Conservation (phyloP, 257 asterid species). For the Pogostemon cablin region DNA sequence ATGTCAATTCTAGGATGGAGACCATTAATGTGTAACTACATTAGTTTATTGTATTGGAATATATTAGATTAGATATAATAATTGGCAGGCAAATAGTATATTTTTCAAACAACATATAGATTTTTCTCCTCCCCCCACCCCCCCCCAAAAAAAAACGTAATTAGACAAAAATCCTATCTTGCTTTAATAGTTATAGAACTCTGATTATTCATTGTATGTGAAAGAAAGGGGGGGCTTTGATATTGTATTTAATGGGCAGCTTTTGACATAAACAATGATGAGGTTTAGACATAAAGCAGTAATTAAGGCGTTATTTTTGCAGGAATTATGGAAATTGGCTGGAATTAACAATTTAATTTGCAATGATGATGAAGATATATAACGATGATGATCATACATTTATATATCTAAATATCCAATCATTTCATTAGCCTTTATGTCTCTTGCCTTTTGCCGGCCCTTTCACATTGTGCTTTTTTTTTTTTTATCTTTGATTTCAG, state of each 20-base stretch:
- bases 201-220: too few relatives aligned
- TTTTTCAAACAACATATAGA: too few relatives aligned
- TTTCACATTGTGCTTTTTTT: slow-evolving; percentile 1
- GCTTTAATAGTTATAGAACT: too few relatives aligned
- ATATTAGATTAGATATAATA: too few relatives aligned
- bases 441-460: not conserved
- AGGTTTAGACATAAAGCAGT: slow-evolving; percentile 21
- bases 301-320: slow-evolving; percentile 52
- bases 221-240: not conserved
- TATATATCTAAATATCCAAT: slow-evolving; percentile 44
- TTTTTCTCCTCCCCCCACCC: too few relatives aligned
- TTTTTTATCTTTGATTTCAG: too few relatives aligned
- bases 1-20: too few relatives aligned
- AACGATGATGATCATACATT: slow-evolving; percentile 13
- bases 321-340: slow-evolving; percentile 32
- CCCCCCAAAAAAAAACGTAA: too few relatives aligned
- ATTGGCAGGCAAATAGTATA: too few relatives aligned
- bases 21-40: too few relatives aligned
- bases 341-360: slow-evolving; percentile 19
- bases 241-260: slow-evolving; percentile 16
- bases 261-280: slow-evolving; percentile 29
- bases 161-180: too few relatives aligned
- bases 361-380: slow-evolving; percentile 27
- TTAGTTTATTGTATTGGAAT: too few relatives aligned
- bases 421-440: slow-evolving; percentile 44